These are phyloP conservation scores for Rhododendron molle DNA, from an alignment of 148 eudicot genomes.

Conservation along the genomic window DNA sequence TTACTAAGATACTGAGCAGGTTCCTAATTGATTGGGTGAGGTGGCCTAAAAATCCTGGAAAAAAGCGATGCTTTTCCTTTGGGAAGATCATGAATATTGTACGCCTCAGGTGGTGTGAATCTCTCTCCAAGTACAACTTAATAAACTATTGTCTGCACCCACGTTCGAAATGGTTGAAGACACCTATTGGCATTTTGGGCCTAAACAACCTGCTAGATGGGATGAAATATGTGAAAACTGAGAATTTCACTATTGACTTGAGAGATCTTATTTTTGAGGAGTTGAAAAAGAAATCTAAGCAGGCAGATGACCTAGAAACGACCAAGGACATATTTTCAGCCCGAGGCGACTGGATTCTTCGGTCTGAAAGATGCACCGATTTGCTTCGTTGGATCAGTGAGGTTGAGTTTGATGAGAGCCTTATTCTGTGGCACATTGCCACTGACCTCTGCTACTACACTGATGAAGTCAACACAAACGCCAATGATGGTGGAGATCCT, in stretches of 20 bases:
- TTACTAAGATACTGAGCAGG: background rate
- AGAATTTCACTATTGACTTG: slow-evolving; percentile 12
- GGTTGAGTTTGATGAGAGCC: background rate
- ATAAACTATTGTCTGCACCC: slow-evolving; percentile 21
- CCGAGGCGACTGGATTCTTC: background rate
- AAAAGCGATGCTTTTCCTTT: background rate
- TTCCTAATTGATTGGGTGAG: background rate
- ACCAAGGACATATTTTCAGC: background rate
- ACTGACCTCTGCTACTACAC: background rate
- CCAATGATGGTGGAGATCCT: background rate
- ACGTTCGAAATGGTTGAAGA: slow-evolving; percentile 3
- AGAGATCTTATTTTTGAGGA: slow-evolving; percentile 27
- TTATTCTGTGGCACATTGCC: background rate
- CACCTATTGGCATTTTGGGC: slow-evolving; percentile 11
- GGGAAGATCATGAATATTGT: background rate
- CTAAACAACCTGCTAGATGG: slow-evolving; percentile 23
- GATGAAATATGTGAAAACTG: slow-evolving; percentile 13
- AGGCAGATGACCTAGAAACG: slow-evolving; percentile 23
- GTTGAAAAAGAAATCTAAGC: slow-evolving; percentile 23
- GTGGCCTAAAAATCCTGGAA: background rate
- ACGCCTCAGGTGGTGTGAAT: slow-evolving; percentile 28
- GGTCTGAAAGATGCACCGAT: background rate
- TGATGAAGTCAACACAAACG: background rate
- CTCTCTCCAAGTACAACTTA: slow-evolving; percentile 18
- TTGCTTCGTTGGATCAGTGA: background rate